A percentile compares a stretch with the other conserved stretches of the same genome.
phyloP scores from a whole-genome alignment of 768 basidiomycete species.

The Boletus reticulatus region DNA sequence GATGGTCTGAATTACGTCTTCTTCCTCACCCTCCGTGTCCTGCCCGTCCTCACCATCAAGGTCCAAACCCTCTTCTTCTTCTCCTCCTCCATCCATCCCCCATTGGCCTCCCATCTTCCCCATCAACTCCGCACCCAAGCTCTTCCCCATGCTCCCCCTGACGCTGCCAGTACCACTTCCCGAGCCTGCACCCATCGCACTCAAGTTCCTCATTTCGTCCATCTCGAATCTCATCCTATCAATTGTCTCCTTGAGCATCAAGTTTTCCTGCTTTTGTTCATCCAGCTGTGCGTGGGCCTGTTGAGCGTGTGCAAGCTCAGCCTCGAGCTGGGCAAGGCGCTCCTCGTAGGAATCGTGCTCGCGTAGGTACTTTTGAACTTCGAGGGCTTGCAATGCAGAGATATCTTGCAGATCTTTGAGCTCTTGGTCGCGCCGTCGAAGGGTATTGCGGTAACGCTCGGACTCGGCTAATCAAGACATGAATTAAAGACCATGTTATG shows the following conservation, averaged over 20 bases:
- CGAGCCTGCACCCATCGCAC: conserved; percentile 35
- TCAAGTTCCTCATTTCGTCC: conserved; percentile 76
- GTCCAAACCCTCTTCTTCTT: conserved; percentile 36
- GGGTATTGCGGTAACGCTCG: conserved; percentile 71
- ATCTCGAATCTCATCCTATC: conserved; percentile 92
- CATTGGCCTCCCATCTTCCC: conserved; percentile 54
- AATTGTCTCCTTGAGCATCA: conserved; percentile 93
- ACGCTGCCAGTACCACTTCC: conserved; percentile 48
- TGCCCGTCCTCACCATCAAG: conserved; percentile 44
- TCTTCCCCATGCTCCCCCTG: conserved; percentile 63
- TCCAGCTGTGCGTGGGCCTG: conserved; percentile 75
- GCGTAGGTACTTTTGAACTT: conserved; percentile 60
- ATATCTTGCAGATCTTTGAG: conserved; percentile 65
- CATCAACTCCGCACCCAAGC: conserved; percentile 69
- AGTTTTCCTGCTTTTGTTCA: conserved; percentile 92
- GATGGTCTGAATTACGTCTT: conserved; percentile 80
- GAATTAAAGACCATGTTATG: not conserved
- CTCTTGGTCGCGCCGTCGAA: conserved; percentile 73
- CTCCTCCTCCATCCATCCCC: conserved; percentile 41
- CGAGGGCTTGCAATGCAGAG: conserved; percentile 58
- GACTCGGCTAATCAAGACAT: conserved; percentile 52
- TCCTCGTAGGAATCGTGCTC: conserved; percentile 74
- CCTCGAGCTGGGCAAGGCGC: conserved; percentile 65
- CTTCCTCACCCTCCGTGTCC: conserved; percentile 58
- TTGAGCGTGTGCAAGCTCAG: conserved; percentile 67